Evolutionary conservation across 2,329 filamentous ascomycete species (phyloP).

Genomic region (Aspergillus sp.): DNA sequence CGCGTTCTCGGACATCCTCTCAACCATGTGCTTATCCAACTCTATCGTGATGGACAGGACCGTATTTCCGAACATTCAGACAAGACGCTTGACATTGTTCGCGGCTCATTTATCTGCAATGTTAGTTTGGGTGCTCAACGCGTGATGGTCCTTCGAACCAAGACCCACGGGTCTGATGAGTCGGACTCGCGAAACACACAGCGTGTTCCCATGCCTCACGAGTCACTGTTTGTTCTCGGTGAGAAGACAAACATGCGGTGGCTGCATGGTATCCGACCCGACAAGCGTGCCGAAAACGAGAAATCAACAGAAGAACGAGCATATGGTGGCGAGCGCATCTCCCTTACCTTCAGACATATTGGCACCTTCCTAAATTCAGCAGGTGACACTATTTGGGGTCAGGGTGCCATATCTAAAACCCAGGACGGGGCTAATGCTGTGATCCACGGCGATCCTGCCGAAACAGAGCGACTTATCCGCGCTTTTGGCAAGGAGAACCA

Average conservation of each 20-base stretch:
- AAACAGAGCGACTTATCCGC: conserved; percentile 61
- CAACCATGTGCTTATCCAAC: conserved; percentile 90
- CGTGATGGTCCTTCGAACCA: conserved; percentile 81
- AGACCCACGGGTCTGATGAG: conserved; percentile 34
- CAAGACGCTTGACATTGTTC: conserved; percentile 87
- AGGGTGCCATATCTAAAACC: conserved; percentile 72
- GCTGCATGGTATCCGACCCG: conserved; percentile 87
- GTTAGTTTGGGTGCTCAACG: conserved; percentile 88
- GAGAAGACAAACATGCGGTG: conserved; percentile 76
- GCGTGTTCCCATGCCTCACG: conserved; percentile 74
- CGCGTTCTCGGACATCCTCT: conserved; percentile 69
- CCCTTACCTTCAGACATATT: conserved; percentile 84
- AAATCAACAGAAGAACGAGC: conserved; percentile 68
- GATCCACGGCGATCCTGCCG: conserved; percentile 62
- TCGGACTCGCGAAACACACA: conserved; percentile 51
- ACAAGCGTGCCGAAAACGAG: conserved; percentile 67
- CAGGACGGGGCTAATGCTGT: conserved; percentile 57
- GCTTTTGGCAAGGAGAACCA: conserved; percentile 87
- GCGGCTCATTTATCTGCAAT: conserved; percentile 80
- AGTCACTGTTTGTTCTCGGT: conserved; percentile 81
- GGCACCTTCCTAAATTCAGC: conserved; percentile 72
- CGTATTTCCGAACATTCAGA: conserved; percentile 96
- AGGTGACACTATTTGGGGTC: conserved; percentile 77
- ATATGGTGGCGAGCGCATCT: conserved; percentile 74
- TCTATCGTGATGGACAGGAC: conserved; percentile 83